phyloP scores from a whole-genome alignment of 495 filamentous ascomycete species.

The Astrothelium subdiscretum region DNA sequence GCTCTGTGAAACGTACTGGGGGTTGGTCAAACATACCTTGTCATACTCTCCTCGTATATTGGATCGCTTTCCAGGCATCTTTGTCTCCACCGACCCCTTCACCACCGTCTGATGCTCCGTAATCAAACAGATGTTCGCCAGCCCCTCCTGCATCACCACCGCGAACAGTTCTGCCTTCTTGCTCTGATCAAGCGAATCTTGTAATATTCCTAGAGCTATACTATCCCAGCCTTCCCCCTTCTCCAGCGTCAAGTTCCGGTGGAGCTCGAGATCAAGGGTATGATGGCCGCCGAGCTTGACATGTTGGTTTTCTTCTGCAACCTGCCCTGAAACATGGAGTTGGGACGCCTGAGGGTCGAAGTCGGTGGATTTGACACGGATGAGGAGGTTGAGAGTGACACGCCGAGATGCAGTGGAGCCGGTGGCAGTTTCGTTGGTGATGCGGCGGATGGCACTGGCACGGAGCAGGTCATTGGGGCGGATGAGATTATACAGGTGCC shows the following conservation, averaged over 20 bases:
- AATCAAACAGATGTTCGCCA: conserved; percentile 88
- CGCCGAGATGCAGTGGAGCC: conserved; percentile 65
- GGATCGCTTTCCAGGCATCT: conserved; percentile 60
- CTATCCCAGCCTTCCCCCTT: conserved; percentile 83
- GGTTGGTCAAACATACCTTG: conserved; percentile 25
- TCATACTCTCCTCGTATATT: conserved; percentile 32
- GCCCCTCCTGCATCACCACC: conserved; percentile 86
- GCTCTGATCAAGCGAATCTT: conserved; percentile 65
- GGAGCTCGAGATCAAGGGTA: conserved; percentile 80
- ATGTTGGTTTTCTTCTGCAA: conserved; percentile 70
- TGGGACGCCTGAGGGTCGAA: conserved; percentile 78
- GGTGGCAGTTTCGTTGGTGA: conserved; percentile 52
- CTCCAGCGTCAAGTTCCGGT: conserved; percentile 75
- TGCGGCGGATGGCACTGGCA: conserved; percentile 72
- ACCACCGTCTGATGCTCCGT: conserved; percentile 83
- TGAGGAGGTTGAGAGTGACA: conserved; percentile 66
- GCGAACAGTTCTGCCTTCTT: conserved; percentile 65
- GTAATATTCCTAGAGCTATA: conserved; percentile 65
- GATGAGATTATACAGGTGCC: conserved; percentile 96
- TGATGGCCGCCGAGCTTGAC: conserved; percentile 79
- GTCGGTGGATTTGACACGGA: conserved; percentile 72
- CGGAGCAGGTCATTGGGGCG: conserved; percentile 64
- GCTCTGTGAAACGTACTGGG: background rate
- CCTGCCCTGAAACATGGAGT: conserved; percentile 74
- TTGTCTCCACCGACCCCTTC: conserved; percentile 74